These are phyloP conservation scores for Apiospora phragmitis DNA, from an alignment of 2,329 filamentous ascomycete species.

Conservation along the genomic window DNA sequence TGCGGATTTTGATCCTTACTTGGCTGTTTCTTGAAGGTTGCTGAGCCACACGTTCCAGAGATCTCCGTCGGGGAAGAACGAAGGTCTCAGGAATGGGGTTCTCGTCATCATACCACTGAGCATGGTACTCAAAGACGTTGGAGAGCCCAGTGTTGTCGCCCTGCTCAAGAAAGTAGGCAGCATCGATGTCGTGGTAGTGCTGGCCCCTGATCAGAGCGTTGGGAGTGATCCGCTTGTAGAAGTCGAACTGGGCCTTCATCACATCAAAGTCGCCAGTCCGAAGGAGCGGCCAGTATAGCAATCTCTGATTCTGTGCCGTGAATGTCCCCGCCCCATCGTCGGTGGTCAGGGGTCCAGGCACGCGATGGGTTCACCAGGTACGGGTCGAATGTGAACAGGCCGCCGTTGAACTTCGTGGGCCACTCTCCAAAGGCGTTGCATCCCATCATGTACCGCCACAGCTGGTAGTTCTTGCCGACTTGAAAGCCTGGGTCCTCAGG, in stretches of 20 bases:
- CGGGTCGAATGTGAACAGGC: slow-evolving; percentile 11
- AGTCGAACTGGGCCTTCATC: slow-evolving; percentile 11
- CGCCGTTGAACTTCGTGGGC: slow-evolving; percentile 12
- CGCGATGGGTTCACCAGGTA: neutral
- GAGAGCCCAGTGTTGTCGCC: slow-evolving; percentile 11
- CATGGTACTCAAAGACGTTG: slow-evolving; percentile 10
- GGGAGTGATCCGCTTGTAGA: slow-evolving; percentile 9
- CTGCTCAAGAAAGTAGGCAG: slow-evolving; percentile 9
- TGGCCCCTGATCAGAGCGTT: slow-evolving; percentile 4
- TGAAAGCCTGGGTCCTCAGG: slow-evolving; percentile 7
- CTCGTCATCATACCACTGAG: neutral
- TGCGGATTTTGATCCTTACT: neutral
- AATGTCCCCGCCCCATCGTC: slow-evolving; percentile 10
- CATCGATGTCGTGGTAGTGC: slow-evolving; percentile 4
- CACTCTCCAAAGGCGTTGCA: slow-evolving; percentile 11
- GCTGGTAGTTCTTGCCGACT: slow-evolving; percentile 11
- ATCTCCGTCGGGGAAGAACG: slow-evolving; percentile 4
- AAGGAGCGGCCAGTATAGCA: slow-evolving; percentile 13
- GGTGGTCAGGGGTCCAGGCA: slow-evolving; percentile 5
- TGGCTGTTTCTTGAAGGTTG: slow-evolving; percentile 1
- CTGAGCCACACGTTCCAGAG: slow-evolving; percentile 8
- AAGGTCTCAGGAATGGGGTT: neutral
- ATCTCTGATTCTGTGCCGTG: slow-evolving; percentile 12
- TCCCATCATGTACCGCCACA: slow-evolving; percentile 10
- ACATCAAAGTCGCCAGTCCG: slow-evolving; percentile 10